A percentile compares a stretch with the other conserved stretches of the same genome.
phyloP scores from a whole-genome alignment of 495 filamentous ascomycete genomes.

The Aspergillus avenaceus region DNA sequence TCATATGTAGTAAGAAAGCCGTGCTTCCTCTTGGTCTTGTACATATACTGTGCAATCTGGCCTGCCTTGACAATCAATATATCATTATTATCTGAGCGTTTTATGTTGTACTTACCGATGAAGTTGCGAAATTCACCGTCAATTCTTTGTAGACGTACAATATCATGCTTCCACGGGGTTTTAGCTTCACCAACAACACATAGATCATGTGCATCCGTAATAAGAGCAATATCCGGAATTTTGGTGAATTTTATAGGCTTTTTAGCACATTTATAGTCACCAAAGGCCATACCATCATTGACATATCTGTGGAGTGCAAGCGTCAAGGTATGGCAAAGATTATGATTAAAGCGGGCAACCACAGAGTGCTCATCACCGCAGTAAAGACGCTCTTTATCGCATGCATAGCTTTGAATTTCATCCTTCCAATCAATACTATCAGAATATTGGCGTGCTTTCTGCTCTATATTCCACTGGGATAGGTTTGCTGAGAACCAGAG shows the following conservation, averaged over 20 bases:
- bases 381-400: neutral
- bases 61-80: neutral
- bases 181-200: too few relatives aligned
- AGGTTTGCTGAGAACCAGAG: neutral
- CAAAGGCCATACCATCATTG: neutral
- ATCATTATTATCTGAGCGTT: too few relatives aligned
- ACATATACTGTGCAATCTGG: neutral
- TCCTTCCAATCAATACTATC: neutral
- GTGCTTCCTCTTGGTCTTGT: neutral
- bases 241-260: too few relatives aligned
- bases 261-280: too few relatives aligned
- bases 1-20: neutral
- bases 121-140: too few relatives aligned
- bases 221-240: too few relatives aligned
- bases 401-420: neutral
- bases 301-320: neutral
- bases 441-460: neutral
- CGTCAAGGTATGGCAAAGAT: neutral
- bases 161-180: too few relatives aligned
- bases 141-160: too few relatives aligned
- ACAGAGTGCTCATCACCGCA: neutral
- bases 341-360: slow-evolving; percentile 1
- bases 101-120: too few relatives aligned
- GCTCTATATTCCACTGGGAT: neutral
- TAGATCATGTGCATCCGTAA: too few relatives aligned